A percentile compares a stretch with the other conserved stretches of the same genome.
Evolutionary conservation across 2,329 filamentous ascomycete species (phyloP).

Genomic region (Botrytis pseudocinerea): DNA sequence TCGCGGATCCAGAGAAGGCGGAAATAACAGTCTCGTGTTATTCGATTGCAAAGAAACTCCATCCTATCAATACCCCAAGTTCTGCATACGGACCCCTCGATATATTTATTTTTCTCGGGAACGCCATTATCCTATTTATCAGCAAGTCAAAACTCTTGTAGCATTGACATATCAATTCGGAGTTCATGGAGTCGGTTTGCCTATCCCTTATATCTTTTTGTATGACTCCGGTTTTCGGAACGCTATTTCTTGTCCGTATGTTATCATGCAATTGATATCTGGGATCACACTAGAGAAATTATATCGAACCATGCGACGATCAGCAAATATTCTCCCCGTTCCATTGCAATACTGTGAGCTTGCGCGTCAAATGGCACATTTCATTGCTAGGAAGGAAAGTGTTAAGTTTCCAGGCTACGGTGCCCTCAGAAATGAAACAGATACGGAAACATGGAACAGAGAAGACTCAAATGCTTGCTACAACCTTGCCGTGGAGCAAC

Average conservation of each 20-base stretch:
- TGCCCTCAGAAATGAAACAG: not conserved
- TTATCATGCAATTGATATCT: not conserved
- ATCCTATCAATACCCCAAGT: not conserved
- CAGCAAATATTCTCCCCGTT: too few species aligned
- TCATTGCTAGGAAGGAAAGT: not conserved
- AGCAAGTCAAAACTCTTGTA: not conserved
- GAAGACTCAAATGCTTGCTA: not conserved
- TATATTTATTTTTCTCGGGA: not conserved
- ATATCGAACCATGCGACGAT: too few species aligned
- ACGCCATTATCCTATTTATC: not conserved
- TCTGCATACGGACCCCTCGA: not conserved
- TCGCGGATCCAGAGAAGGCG: not conserved
- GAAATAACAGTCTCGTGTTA: not conserved
- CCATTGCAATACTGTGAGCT: not conserved
- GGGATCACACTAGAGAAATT: not conserved
- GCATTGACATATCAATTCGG: not conserved
- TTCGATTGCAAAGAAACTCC: not conserved
- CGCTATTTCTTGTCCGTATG: not conserved
- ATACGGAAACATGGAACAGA: not conserved
- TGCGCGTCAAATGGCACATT: not conserved
- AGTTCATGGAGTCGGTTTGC: not conserved
- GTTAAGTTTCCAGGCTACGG: not conserved
- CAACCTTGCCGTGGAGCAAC: not conserved
- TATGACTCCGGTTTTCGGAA: not conserved
- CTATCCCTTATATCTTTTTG: not conserved